Conservation (phyloP, 2,329 filamentous ascomycete species). For the Aspergillus sp. region DNA sequence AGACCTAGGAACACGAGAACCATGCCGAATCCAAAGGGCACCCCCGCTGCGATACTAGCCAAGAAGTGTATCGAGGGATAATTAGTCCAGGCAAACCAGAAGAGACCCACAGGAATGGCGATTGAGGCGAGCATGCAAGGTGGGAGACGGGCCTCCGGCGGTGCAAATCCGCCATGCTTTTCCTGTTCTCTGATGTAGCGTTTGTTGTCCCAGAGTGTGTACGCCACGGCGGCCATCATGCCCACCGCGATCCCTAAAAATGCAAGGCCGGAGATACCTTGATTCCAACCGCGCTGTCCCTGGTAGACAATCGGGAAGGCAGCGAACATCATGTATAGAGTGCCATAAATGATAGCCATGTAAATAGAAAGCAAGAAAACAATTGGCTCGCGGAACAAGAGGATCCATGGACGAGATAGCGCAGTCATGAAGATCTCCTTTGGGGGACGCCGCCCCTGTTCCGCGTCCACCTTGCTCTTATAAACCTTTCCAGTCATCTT, state of each 20-base stretch:
- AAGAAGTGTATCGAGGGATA: slow-evolving; percentile 12
- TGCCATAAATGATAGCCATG: slow-evolving; percentile 47
- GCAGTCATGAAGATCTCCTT: slow-evolving; percentile 40
- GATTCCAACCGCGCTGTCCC: slow-evolving; percentile 39
- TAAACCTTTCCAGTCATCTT: slow-evolving; percentile 48
- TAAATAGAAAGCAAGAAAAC: slow-evolving; percentile 44
- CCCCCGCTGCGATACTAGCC: slow-evolving; percentile 10
- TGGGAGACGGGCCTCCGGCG: slow-evolving; percentile 14
- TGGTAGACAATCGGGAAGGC: slow-evolving; percentile 49
- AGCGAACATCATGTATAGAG: slow-evolving; percentile 48
- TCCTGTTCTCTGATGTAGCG: slow-evolving; percentile 8
- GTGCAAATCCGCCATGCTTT: slow-evolving; percentile 10
- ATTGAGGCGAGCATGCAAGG: slow-evolving; percentile 15
- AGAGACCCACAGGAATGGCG: slow-evolving; percentile 13
- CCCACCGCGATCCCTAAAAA: slow-evolving; percentile 44
- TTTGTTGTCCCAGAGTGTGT: slow-evolving; percentile 32
- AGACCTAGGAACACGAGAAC: slow-evolving; percentile 16
- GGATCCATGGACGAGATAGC: slow-evolving; percentile 42
- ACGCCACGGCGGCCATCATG: slow-evolving; percentile 32
- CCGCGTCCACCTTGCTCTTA: slow-evolving; percentile 24
- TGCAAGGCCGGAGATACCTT: slow-evolving; percentile 42
- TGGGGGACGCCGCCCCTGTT: slow-evolving; percentile 3
- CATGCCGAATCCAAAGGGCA: slow-evolving; percentile 18
- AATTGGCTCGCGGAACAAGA: slow-evolving; percentile 48
- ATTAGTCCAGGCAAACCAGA: slow-evolving; percentile 19